Evolutionary conservation across 1,284 basidiomycete species (phyloP).

Genomic region (Apiotrichum akiyoshidainum): DNA sequence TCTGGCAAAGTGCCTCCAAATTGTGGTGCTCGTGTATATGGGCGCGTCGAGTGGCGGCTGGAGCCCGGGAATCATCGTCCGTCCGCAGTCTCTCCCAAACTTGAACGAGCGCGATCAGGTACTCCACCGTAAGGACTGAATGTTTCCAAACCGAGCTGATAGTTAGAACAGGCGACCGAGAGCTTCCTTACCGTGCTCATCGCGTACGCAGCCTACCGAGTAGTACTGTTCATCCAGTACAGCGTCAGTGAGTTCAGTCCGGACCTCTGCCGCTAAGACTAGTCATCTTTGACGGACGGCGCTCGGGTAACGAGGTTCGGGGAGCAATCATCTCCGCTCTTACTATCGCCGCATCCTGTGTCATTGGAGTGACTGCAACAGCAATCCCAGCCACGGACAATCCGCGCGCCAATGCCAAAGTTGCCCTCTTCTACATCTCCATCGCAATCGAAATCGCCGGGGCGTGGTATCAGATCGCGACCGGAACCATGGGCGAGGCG

Average conservation of each 20-base stretch:
- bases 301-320: not conserved
- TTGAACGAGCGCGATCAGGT: not conserved
- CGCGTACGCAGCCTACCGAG: slow-evolving; percentile 24
- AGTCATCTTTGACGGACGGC: not conserved
- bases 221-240: slow-evolving; percentile 27
- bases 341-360: slow-evolving; percentile 16
- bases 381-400: slow-evolving; percentile 15
- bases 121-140: not conserved
- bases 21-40: slow-evolving; percentile 33
- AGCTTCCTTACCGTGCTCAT: slow-evolving; percentile 28
- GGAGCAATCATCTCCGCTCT: not conserved
- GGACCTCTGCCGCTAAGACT: not conserved
- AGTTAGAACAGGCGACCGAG: slow-evolving; percentile 1
- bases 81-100: not conserved
- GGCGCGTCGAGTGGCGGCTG: slow-evolving; percentile 36
- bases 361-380: slow-evolving; percentile 20
- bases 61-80: slow-evolving; percentile 5
- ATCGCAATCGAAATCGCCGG: slow-evolving; percentile 23
- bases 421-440: slow-evolving; percentile 27
- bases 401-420: slow-evolving; percentile 14
- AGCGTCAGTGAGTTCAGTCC: not conserved
- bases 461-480: slow-evolving; percentile 6
- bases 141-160: not conserved
- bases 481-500: slow-evolving; percentile 5
- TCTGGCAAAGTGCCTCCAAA: slow-evolving; percentile 28